Evolutionary conservation across 805 yeast genomes (phyloP), one percentile per base, ranked within the genome.

Genomic region (Metschnikowia aberdeeniae): DNA sequence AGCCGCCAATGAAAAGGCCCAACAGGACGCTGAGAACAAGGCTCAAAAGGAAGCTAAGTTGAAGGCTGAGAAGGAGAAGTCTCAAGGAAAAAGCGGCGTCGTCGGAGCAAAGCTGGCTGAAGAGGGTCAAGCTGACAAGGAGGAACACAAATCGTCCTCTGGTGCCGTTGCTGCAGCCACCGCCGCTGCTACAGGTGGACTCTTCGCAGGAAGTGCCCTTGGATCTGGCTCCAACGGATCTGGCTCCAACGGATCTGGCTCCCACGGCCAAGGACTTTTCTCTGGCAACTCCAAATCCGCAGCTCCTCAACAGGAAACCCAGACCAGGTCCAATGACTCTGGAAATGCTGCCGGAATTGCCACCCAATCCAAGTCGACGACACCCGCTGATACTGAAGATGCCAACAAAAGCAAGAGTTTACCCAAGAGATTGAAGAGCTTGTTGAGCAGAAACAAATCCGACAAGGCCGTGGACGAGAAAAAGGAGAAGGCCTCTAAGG

Each of bases 141-240:
- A 59, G 9, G 40, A 46, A 24, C 13, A 47, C 36, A 35, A 46
- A 36, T 26, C 27, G 17, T 28, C 40, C 6, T 37, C 53, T 26
- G 42, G 38, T 1, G 46, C 47, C 26, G 57, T 47, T 22, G 59
- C 51, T 19, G 48, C 53, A 12, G 56, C 42, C 12, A 54, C 62
- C 31, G 63, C 59, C 13, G 60, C 65, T 26, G 62, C 61, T 13
- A 54, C 62, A 19, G 42, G 42, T 11, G 42, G 42, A 31, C 29
- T 30, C 9, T 39, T 39, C 7, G 52, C 66, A 13, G 66, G 67
- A 27, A 58, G 61, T 27, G 64, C 60, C 34, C 62, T 60, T 42
- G 64, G 63, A 13, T 56, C 54, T 22, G 32, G 24, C 11, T 22
- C 37, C 17, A 14, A 30, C 12, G 26, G 36, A 24, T 26, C 42